A percentile compares a stretch with the other conserved stretches of the same genome.
phyloP scores from a whole-genome alignment of 257 asterid species.

The Eucommia ulmoides region DNA sequence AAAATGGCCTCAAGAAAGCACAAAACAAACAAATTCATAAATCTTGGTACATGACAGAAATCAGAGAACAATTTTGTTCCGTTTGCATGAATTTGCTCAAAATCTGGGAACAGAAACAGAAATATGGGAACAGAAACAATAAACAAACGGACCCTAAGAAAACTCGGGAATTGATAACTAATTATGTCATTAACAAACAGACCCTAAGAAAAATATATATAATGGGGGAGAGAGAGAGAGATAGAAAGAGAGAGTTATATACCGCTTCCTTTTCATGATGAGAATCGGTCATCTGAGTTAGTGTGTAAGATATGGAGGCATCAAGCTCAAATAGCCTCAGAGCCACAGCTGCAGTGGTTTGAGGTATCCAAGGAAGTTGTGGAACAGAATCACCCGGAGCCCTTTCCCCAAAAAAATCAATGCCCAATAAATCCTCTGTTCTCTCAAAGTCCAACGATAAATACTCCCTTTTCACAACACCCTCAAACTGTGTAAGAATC shows the following conservation, averaged over 20 bases:
- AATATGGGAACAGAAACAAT: background rate
- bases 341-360: background rate
- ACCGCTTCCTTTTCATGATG: background rate
- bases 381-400: slow-evolving; percentile 19
- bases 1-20: too few relatives aligned
- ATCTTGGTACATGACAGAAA: too few relatives aligned
- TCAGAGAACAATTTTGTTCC: too few relatives aligned
- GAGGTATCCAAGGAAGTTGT: background rate
- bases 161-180: too few relatives aligned
- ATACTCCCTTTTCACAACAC: slow-evolving; percentile 55
- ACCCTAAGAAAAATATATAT: background rate
- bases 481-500: slow-evolving; percentile 72
- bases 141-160: background rate
- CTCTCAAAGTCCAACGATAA: slow-evolving; percentile 75
- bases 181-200: too few relatives aligned
- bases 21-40: too few relatives aligned
- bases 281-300: background rate
- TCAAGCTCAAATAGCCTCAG: background rate
- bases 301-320: background rate
- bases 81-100: background rate
- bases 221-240: background rate
- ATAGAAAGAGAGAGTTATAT: background rate
- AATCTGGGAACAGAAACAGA: background rate
- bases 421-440: slow-evolving; percentile 59
- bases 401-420: slow-evolving; percentile 32